phyloP scores from a whole-genome alignment of 2,329 filamentous ascomycete species.

The Monilinia aucupariae region DNA sequence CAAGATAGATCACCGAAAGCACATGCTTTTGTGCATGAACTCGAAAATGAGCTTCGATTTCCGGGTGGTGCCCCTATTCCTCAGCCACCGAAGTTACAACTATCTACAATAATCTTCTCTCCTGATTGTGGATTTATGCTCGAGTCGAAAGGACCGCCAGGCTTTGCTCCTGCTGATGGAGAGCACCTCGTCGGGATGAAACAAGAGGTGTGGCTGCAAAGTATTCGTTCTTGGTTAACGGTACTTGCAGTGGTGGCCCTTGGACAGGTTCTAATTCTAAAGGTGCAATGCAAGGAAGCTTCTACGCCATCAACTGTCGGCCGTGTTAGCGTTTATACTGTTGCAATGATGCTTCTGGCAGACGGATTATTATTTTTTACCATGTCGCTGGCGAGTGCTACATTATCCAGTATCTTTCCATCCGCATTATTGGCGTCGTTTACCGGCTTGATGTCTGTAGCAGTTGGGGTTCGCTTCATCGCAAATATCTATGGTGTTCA shows the following conservation, averaged over 20 bases:
- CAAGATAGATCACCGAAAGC: conserved; percentile 34
- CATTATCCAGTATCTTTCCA: conserved; percentile 51
- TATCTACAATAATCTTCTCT: conserved; percentile 61
- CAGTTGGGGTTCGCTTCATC: conserved; percentile 53
- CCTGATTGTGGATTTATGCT: conserved; percentile 64
- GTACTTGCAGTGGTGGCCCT: conserved; percentile 52
- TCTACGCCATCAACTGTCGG: conserved; percentile 63
- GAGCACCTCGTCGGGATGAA: conserved; percentile 56
- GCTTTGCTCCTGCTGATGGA: conserved; percentile 46
- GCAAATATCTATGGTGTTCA: conserved; percentile 57
- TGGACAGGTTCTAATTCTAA: conserved; percentile 56
- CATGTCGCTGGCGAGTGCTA: conserved; percentile 50
- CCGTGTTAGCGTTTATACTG: conserved; percentile 59
- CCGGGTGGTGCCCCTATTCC: conserved; percentile 55
- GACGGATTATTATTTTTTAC: conserved; percentile 55
- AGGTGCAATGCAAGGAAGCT: conserved; percentile 60
- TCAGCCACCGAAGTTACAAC: conserved; percentile 49
- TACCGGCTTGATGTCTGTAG: conserved; percentile 50
- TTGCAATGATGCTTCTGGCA: conserved; percentile 55
- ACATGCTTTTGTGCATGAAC: conserved; percentile 43
- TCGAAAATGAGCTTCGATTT: conserved; percentile 58
- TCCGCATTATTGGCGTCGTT: conserved; percentile 52
- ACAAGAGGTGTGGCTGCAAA: conserved; percentile 52
- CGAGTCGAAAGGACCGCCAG: conserved; percentile 58
- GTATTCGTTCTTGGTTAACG: conserved; percentile 55